Base-by-base conservation (phyloP, 352 stramenopile genomes). In the Lagenidium sp. region DNA sequence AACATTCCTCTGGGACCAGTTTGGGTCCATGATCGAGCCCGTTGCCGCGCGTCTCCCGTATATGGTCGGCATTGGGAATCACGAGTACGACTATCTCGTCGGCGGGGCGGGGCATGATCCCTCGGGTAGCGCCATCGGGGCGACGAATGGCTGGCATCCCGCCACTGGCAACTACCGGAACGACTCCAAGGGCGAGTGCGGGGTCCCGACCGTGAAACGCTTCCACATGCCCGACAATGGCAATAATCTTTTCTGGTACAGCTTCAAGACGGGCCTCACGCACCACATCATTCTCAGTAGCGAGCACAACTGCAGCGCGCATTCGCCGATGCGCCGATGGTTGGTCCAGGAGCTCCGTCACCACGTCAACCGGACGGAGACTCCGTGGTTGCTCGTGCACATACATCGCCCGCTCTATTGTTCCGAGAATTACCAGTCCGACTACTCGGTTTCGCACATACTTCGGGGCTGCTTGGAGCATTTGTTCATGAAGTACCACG, bases 1-100 rank as follows among this genome's bases (percentile, higher is more conserved):
- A 3, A 84, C 80, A 15, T 81, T 57, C 24, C 37, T 83, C 23
- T 96, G 85, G 85, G 82, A 95, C 31, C 68, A 85, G 49, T 84
- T 77, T 44, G 61, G 78, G 20, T 42, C 72, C n/a, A 67, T 94
- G 41, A 73, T 94, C 39, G 45, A 88, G 59, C 63, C 73, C 2
- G 73, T 90, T 54, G 64, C 82, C 3, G 63, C 65, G 7, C 49
- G 47, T n/a, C 53, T 95, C 2, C 78, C 85, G 72, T 48, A 84
- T 69, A 69, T 82, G 65, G 59, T 69, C 11, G 52, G 37, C 4
- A 43, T 74, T 16, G 63, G 59, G 0, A 74, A 74, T 41, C 60
- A 74, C 44, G 63, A 74, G 38, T 74, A 70, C 47, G 63, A 68
- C 49, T 74, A 72, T 34, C 20, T 55, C 1, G 35, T 20, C 20